These are phyloP conservation scores for Chlamydomonas schloesseri DNA, from an alignment of 139 green algal species.

Conservation along the genomic window DNA sequence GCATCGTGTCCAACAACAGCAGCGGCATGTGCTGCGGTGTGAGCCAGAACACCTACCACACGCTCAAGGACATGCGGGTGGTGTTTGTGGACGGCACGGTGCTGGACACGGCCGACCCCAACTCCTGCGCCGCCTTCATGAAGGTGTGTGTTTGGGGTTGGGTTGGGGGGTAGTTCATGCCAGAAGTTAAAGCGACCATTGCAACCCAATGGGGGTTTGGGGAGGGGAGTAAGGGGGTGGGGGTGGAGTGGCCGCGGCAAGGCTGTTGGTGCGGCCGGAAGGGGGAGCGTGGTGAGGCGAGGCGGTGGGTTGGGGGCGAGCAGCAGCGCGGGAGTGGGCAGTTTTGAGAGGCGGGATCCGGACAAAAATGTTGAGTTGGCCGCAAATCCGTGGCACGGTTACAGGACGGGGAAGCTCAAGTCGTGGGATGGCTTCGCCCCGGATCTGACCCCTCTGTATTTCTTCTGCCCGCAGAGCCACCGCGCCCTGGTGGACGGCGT, in stretches of 20 bases:
- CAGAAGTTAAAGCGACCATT: not conserved
- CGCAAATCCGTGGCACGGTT: too few species aligned
- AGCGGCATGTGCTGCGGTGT: slow-evolving; percentile 99
- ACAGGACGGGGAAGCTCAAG: too few species aligned
- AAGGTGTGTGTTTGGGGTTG: slow-evolving; percentile 48
- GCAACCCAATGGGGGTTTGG: not conserved
- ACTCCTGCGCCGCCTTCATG: slow-evolving; percentile 82
- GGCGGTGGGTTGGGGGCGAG: too few species aligned
- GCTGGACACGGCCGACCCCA: slow-evolving; percentile 91
- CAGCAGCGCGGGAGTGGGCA: too few species aligned
- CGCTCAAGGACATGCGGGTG: slow-evolving; percentile 94
- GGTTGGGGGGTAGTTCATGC: not conserved
- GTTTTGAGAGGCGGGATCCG: too few species aligned
- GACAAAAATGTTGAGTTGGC: too few species aligned
- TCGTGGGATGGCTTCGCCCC: too few species aligned
- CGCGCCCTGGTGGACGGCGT: slow-evolving; percentile 84
- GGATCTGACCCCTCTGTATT: too few species aligned
- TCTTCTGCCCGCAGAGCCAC: slow-evolving; percentile 67
- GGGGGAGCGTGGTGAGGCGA: too few species aligned
- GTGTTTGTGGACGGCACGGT: slow-evolving; percentile 96
- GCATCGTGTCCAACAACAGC: slow-evolving; percentile 98
- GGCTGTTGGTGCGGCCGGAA: too few species aligned
- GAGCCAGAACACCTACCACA: slow-evolving; percentile 95
- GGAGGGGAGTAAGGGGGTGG: too few species aligned
- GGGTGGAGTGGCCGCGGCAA: too few species aligned